Conservation (phyloP, 495 filamentous ascomycete genomes). For the Entonaema liquescens region DNA sequence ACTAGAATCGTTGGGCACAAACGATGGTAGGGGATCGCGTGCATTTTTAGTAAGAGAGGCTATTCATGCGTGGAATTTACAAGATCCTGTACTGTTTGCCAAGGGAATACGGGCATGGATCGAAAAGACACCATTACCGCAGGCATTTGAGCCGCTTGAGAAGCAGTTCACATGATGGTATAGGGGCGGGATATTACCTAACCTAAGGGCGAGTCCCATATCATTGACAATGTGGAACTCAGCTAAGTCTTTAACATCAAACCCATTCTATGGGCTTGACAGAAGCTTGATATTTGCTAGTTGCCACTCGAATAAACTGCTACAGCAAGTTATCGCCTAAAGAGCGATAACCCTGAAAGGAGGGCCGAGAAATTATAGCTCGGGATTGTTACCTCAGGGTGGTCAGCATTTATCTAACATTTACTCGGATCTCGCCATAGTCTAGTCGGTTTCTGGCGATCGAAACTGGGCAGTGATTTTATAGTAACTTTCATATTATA, state of each 20-base stretch:
- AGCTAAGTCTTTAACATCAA: neutral
- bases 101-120: conserved; percentile 46
- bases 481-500: neutral
- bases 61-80: conserved; percentile 51
- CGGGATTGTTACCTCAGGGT: neutral
- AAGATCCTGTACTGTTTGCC: conserved; percentile 47
- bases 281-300: neutral
- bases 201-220: neutral
- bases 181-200: neutral
- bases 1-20: conserved; percentile 31
- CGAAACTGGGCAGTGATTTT: neutral
- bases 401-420: neutral
- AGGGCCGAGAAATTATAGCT: neutral
- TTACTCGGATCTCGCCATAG: neutral
- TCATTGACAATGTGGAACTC: neutral
- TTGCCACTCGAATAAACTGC: neutral
- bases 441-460: neutral
- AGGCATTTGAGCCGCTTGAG: conserved; percentile 37
- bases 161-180: neutral
- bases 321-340: neutral
- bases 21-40: conserved; percentile 25
- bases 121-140: conserved; percentile 41
- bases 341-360: neutral
- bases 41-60: conserved; percentile 47
- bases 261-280: neutral